phyloP scores from a whole-genome alignment of 768 basidiomycete species.

The Cystofilobasidium capitatum region DNA sequence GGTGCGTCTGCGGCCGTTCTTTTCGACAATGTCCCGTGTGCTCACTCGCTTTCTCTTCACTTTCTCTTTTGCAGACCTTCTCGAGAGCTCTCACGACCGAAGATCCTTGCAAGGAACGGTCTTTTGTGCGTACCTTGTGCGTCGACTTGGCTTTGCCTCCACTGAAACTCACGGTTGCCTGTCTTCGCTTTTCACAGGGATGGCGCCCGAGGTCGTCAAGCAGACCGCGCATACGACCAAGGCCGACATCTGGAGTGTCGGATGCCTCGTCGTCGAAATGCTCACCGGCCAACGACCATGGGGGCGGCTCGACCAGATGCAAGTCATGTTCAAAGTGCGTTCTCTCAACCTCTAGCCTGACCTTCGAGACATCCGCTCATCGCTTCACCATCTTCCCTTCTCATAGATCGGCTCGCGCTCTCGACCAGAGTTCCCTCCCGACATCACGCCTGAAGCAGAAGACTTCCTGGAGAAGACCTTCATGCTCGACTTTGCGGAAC shows the following conservation, averaged over 20 bases:
- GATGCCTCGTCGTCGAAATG: conserved; percentile 93
- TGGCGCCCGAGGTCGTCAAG: conserved; percentile 54
- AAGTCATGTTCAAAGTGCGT: conserved; percentile 89
- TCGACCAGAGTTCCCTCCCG: conserved; percentile 76
- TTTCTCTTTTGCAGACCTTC: conserved; percentile 33
- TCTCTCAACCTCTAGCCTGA: background rate
- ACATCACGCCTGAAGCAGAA: conserved; percentile 79
- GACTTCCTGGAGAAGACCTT: conserved; percentile 84
- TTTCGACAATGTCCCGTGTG: background rate
- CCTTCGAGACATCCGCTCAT: background rate
- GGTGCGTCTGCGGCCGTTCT: conserved; percentile 50
- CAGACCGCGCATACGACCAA: conserved; percentile 84
- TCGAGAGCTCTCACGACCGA: conserved; percentile 58
- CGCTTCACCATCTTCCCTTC: background rate
- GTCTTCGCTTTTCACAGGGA: background rate
- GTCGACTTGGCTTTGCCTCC: background rate
- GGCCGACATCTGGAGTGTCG: conserved; percentile 94
- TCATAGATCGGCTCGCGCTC: conserved; percentile 80
- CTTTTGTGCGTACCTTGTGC: conserved; percentile 47
- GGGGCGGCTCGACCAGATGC: conserved; percentile 95
- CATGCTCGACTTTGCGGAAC: conserved; percentile 66
- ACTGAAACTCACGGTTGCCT: background rate
- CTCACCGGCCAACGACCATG: conserved; percentile 90
- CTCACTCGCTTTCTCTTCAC: background rate
- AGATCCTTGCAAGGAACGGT: conserved; percentile 95